Evolutionary conservation across 1,139 yeast genomes (phyloP), one percentile per base, ranked within the genome.

Genomic region (Geotrichum klebahnii): DNA sequence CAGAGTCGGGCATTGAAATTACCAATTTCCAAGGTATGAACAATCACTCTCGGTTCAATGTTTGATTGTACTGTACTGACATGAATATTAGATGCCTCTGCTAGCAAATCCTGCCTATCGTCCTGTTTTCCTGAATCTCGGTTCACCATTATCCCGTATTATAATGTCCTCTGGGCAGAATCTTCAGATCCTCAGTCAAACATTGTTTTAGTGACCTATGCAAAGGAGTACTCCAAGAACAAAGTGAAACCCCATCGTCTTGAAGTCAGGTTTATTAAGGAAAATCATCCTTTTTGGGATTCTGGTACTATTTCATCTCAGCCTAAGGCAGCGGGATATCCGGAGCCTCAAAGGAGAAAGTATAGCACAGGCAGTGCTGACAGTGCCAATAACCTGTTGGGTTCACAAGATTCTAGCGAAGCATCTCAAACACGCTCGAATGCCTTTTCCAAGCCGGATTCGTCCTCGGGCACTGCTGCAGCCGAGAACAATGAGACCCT

Each of bases 141-240:
- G 14, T 3, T 29, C 6, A 23, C 10, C 3, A 37, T 53, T n/a
- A 44, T 55, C 29, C 57, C 58, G 9, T 55, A 37, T 45, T 44
- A 50, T 43, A 51, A 56, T 19, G 48, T 56, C 3, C 45, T 55
- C 34, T 46, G 46, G 45, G 54, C 48, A 16, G 42, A 31, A 12
- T 24, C 31, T 3, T 29, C 34, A 12, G n/a, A 32, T 3, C 9
- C 20, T 28, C 14, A n/a, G n/a, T n/a, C n/a, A n/a, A n/a, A n/a
- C n/a, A n/a, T 24, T 2, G 6, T 48, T 5, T 22, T 20, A 5
- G 14, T 48, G 23, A 28, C 19, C 29, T 48, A 48, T 31, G 44
- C 38, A 6, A 36, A 42, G 12, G 44, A 48, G n/a, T n/a, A n/a
- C n/a, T n/a, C n/a, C n/a, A n/a, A n/a, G n/a, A 24, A 37, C 16